Evolutionary conservation across 371 early-diverging fungal species (phyloP).

Genomic region (Mucor racemosus): DNA sequence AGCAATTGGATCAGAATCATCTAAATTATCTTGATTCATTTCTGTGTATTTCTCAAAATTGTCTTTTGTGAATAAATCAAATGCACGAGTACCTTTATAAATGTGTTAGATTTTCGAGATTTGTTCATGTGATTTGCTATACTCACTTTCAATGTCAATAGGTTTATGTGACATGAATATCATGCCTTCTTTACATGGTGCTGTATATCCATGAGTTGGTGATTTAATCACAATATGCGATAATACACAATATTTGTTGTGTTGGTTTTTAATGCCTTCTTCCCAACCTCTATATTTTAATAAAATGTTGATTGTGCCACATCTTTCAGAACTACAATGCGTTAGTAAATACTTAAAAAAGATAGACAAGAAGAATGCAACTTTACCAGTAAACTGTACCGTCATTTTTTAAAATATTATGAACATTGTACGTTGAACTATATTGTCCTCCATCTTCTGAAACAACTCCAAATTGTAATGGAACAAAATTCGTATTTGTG

Average conservation of each 20-base stretch:
- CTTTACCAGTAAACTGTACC: conserved; percentile 29
- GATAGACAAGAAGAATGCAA: no score
- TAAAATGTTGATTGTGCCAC: conserved; percentile 21
- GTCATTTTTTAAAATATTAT: conserved; percentile 22
- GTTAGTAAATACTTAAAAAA: no score
- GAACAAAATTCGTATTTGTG: conserved; percentile 12
- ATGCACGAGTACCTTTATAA: conserved; percentile 21
- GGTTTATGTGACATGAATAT: conserved; percentile 25
- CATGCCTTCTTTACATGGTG: conserved; percentile 24
- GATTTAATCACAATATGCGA: conserved; percentile 25
- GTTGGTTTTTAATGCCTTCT: neutral
- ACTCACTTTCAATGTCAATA: conserved; percentile 20
- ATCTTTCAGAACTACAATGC: conserved; percentile 17
- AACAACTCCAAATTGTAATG: conserved; percentile 15
- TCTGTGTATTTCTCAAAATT: conserved; percentile 16
- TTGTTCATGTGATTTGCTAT: no score
- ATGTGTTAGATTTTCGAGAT: no score
- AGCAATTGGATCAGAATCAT: conserved; percentile 15
- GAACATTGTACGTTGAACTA: conserved; percentile 17
- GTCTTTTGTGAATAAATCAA: conserved; percentile 21
- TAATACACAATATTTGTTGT: conserved; percentile 8
- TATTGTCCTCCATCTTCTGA: conserved; percentile 23
- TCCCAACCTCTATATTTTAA: conserved; percentile 10
- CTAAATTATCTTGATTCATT: neutral
- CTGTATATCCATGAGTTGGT: conserved; percentile 15